phyloP scores from a whole-genome alignment of 768 basidiomycete genomes.

The Brasilioporus rufonigricans region DNA sequence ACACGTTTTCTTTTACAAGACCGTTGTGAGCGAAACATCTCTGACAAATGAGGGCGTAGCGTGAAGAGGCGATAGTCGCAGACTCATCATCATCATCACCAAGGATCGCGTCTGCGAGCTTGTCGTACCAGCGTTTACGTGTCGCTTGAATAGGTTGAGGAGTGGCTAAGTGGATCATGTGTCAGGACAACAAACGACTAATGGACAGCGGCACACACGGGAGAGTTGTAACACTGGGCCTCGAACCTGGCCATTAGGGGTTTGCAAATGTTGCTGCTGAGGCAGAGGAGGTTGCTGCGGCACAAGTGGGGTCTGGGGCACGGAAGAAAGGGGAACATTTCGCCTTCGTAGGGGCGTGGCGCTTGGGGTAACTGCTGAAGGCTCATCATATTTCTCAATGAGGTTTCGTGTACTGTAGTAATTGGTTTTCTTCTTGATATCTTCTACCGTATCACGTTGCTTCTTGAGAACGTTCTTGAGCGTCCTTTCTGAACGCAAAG shows the following conservation, averaged over 20 bases:
- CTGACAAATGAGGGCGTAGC: conserved; percentile 87
- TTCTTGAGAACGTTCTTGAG: conserved; percentile 70
- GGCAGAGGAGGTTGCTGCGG: conserved; percentile 24
- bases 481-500: conserved; percentile 60
- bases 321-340: conserved; percentile 28
- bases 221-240: conserved; percentile 37
- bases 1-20: conserved; percentile 76
- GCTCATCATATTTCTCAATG: conserved; percentile 85
- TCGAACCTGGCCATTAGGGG: conserved; percentile 22
- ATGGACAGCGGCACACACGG: conserved; percentile 30
- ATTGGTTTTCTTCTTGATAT: conserved; percentile 97
- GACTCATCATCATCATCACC: conserved; percentile 67
- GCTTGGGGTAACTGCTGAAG: conserved; percentile 29
- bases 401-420: conserved; percentile 91
- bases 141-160: conserved; percentile 46
- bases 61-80: conserved; percentile 37
- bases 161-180: conserved; percentile 25
- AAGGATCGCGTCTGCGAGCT: conserved; percentile 80
- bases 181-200: conserved; percentile 8
- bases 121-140: conserved; percentile 83
- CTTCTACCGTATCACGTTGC: conserved; percentile 85
- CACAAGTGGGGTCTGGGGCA: conserved; percentile 32
- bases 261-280: conserved; percentile 18
- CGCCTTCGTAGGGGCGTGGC: conserved; percentile 45
- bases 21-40: conserved; percentile 89